Base-by-base conservation (phyloP, 192 early-diverging fungal genomes). In the Entophlyctis helioformis region DNA sequence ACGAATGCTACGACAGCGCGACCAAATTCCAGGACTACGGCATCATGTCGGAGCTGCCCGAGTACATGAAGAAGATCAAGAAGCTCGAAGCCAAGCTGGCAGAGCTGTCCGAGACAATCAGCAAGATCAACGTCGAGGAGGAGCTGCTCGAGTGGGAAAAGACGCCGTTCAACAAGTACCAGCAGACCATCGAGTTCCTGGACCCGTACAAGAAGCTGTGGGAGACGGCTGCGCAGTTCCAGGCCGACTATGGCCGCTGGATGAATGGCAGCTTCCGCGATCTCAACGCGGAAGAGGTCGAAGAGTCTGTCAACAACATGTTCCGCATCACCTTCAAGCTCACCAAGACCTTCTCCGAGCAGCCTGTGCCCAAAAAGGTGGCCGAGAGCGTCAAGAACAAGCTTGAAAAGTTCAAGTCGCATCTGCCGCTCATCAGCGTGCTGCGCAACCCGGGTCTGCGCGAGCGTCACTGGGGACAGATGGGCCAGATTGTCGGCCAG, bases 61-160 rank as follows among this genome's bases (percentile, higher is more conserved):
- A 77, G 42, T 76, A 77, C 40, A 32, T 77, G 18, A 77, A 76
- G 43, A 62, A 72, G 35, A 76, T 77, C 38, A 67, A 60, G 46
- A 63, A 65, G 39, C 48, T 77, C 9, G 74, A 77, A 46, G 41
- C 44, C 9, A 71, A 60, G 35, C 42, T 77, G 36, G 26, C 45
- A 20, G 72, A 76, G 29, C 44, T 76, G n/a, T 34, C 42, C 15
- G 63, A 69, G 11, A 63, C 55, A 23, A 54, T 71, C 19, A 15
- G 36, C 2, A 48, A 53, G 27, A 77, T 74, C 32, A 77, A 77
- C 32, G 52, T 54, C 3, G 74, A 77, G 49, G 74, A 77, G 42
- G 71, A 76, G 47, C 59, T 77, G 21, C 54, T 77, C 4, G 74
- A 75, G 42, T 77, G 71, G 71, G 74, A 75, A 20, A 67, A 66